Conservation (phyloP, 495 filamentous ascomycete species). For the Aspergillus biplanus region DNA sequence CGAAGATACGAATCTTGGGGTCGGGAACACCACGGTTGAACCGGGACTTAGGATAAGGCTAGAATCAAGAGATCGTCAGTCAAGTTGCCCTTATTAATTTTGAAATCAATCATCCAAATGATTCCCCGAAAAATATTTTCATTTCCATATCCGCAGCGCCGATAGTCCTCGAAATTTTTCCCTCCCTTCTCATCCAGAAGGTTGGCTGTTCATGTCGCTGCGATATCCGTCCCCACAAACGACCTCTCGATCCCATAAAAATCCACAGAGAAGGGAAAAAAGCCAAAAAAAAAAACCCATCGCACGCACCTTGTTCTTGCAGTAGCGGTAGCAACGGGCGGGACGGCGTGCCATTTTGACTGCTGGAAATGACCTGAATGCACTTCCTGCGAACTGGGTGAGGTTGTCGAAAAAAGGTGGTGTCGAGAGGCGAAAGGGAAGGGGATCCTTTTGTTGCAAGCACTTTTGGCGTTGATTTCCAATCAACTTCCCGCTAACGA, state of each 20-base stretch:
- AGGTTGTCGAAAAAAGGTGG: slow-evolving; percentile 41
- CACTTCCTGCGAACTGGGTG: slow-evolving; percentile 56
- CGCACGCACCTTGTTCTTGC: slow-evolving; percentile 97
- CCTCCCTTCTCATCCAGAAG: not conserved
- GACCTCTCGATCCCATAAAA: slow-evolving; percentile 30
- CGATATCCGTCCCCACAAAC: slow-evolving; percentile 37
- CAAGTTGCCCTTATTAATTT: slow-evolving; percentile 12
- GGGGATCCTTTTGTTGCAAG: slow-evolving; percentile 35
- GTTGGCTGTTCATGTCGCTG: not conserved
- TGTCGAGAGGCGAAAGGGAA: slow-evolving; percentile 46
- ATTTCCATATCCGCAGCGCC: not conserved
- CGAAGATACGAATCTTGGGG: slow-evolving; percentile 99
- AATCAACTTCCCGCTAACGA: slow-evolving; percentile 47
- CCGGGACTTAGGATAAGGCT: slow-evolving; percentile 99
- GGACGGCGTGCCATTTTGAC: slow-evolving; percentile 97
- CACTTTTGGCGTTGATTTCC: slow-evolving; percentile 51
- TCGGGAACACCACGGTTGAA: slow-evolving; percentile 99
- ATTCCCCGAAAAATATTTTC: slow-evolving; percentile 1
- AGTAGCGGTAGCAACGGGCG: slow-evolving; percentile 99
- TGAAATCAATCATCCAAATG: too few relatives aligned
- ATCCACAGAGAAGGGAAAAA: slow-evolving; percentile 28
- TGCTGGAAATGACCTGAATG: slow-evolving; percentile 60
- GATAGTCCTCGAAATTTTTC: not conserved
- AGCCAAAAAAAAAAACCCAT: slow-evolving; percentile 27
- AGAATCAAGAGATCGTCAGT: slow-evolving; percentile 13